Base-by-base conservation (phyloP, 2,329 filamentous ascomycete genomes). In the Aspergillus caelatus region DNA sequence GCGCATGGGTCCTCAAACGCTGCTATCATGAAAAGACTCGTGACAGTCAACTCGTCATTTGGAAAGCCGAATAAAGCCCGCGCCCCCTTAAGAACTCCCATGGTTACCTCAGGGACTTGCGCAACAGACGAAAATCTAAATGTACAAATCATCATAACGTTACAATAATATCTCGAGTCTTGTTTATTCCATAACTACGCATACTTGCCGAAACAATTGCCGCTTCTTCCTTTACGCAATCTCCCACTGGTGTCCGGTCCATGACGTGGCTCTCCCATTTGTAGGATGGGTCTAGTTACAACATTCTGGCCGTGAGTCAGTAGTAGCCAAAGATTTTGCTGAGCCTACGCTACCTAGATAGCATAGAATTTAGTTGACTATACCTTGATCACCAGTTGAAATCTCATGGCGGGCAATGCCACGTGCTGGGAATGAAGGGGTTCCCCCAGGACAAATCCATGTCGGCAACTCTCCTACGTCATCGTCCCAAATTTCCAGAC, bases 121-220 rank as follows among this genome's bases (percentile, higher is more conserved):
- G 19, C 30, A 14, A 21, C 14, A 39, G 16, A 23, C 6, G 23
- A 26, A 58, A 58, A 9, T 34, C 28, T 30, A 39, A 41, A 48
- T 14, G 10, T 23, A 23, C n/a, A 50, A 39, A 39, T 23, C 57
- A n/a, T 50, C 46, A 50, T 53, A 59, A 53, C 57, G 57, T 59
- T 59, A 30, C 57, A 59, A 41, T 41, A 23, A 8, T 34, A 3
- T 50, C 34, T 53, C 9, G 32, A 34, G 28, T n/a, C 43, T 23
- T 19, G 9, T 58, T 8, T 26, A 41, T 28, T 50, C 21, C 34
- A 11, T 41, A 30, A 16, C 6, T 11, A 19, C 28, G 34, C 7
- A 16, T 53, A 26, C 8, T n/a, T 23, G 45, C 21, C 26, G 30
- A 21, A 34, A 30, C 19, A 53, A 34, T 53, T 12, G 12, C 21